Evolutionary conservation across 2,329 filamentous ascomycete genomes (phyloP), one percentile per base, ranked within the genome.

Genomic region (Cryphonectria nitschkei): DNA sequence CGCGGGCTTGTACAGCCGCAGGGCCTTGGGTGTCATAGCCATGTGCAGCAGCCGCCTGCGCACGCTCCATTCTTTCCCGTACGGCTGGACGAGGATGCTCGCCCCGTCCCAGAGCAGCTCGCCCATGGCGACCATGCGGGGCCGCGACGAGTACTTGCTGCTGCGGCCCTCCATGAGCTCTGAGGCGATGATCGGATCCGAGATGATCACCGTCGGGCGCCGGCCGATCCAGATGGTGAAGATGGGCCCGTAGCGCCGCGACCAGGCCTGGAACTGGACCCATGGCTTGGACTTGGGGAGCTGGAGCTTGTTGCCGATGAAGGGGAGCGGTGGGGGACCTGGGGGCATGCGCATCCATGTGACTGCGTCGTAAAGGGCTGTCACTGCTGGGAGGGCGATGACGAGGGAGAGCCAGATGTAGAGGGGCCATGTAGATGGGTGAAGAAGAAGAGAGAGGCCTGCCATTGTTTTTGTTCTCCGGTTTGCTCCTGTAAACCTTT

Each of bases 161-260:
- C 82, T 83, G 26, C 82, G 78, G 75, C 82, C 82, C 72, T 85
- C 83, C 75, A 85, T 78, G 60, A 85, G 74, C 6, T 85, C 83
- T 0, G 78, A 79, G 0, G 82, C 83, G 1, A 84, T 76, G 16
- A 79, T 74, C 0, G 82, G 82, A 72, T 85, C 83, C 0, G 80
- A 84, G 65, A 85, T 77, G 67, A 85, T 77, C 6, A 85, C 71
- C 0, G 82, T 83, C 2, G 83, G 82, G 14, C 78, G 80, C n/a
- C 82, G 78, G 0, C 83, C 83, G 37, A 84, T 81, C 83, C 83
- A 84, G 71, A 85, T 79, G 2, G 83, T 85, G 75, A 82, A 84
- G 65, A 85, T 84, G 4, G 82, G 82, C 0, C 83, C 84, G 72
- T 85, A 85, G 34, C 58, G 75, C 62, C 80, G 78, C 13, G 81